Base-by-base conservation (phyloP, 2,329 filamentous ascomycete species). In the Taxawa tesnikishii region DNA sequence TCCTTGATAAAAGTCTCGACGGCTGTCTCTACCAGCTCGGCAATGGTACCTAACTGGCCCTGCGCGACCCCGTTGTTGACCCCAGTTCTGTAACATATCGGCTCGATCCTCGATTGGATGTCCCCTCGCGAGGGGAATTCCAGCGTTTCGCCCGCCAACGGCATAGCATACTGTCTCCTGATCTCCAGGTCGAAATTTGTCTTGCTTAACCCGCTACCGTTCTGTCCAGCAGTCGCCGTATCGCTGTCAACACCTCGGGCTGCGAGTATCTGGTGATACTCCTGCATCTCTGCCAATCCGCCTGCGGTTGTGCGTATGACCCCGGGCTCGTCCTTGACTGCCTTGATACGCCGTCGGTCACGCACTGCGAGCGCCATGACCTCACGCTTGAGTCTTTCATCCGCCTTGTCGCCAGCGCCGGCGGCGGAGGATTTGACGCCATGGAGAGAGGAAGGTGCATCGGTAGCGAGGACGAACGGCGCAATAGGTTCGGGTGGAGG, bases 381-480 rank as follows among this genome's bases (percentile, higher is more conserved):
- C 54, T 79, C 74, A 16, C 63, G 63, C 55, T 76, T 78, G 30
- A 77, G 53, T 40, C 73, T 54, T 50, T 76, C 73, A 48, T 78
- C 73, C 26, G 67, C 66, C 33, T 68, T 69, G 58, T 78, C 73
- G 29, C 70, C 70, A 13, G 66, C 65, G 19, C 51, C 49, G 19
- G 62, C 58, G 10, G 65, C 64, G n/a, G 45, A 44, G 2, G 29
- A 15, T 4, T 46, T 43, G 23, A 40, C 41, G 11, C 45, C 44
- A 31, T 39, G 45, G 44, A 79, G 73, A 4, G 83, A 79, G 11
- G 82, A 85, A 31, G 74, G 68, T 12, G 88, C 94, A 39, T 90
- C 88, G 40, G 71, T 74, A 19, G 72, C 71, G 24, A 69, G 68
- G 29, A 79, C 74, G 70, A 71, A 79, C 44, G 63, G 67, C 38